Evolutionary conservation across 2,329 filamentous ascomycete genomes (phyloP), one percentile per base, ranked within the genome.

Genomic region (Coccinonectria pachysandricola): DNA sequence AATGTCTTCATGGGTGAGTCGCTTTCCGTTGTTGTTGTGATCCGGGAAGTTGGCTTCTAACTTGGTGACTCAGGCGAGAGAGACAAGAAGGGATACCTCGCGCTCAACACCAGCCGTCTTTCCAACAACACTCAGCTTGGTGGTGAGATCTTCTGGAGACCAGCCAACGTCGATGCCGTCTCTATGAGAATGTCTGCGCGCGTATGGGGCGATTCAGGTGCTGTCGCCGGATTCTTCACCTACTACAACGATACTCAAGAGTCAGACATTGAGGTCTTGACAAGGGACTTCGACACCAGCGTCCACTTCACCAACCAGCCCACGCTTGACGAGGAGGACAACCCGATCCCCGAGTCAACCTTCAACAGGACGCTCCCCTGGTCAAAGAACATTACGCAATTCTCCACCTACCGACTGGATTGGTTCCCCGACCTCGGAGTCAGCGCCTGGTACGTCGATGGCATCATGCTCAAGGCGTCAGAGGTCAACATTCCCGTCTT

Each of bases 211-310:
- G 18, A 21, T n/a, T n/a, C 23, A 8, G 35, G 35, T 16, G 35
- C 31, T 1, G 33, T 36, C 1, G 35, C 35, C 13, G 35, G 34
- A 7, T 38, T 38, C 17, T 38, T 38, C 22, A 36, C 34, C 7
- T 38, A 38, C 12, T 31, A 28, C 12, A 38, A 38, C 12, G 35
- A 38, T 30, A 38, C 35, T 2, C 35, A 38, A 14, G 35, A 38
- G 16, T 34, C 35, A 6, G 35, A 38, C 21, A 38, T 38, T 11
- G 35, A 38, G 18, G 21, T 38, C 2, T 8, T 34, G 6, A 28
- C 28, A 5, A 24, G 29, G 8, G 32, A 34, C 18, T 11, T 24
- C 15, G 32, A 28, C 15, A 15, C 13, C 4, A 12, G 19, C 5
- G 32, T 34, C 10, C 28, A 32, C 20, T 31, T 34, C 20, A 23